Base-by-base conservation (phyloP, 768 basidiomycete species). In the Lactarius tabidus region DNA sequence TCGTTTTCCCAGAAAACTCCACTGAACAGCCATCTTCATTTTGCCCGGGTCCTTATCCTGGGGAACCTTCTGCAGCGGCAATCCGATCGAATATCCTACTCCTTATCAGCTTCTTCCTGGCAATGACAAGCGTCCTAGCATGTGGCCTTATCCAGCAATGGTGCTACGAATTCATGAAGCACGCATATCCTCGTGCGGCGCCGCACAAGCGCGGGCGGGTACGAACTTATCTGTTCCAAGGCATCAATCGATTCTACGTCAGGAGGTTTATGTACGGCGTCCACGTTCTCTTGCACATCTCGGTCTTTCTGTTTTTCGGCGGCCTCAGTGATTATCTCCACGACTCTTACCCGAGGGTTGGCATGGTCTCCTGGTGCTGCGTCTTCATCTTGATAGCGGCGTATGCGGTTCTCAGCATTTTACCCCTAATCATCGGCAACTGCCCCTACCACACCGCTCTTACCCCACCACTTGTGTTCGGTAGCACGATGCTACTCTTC, bases 121-220 rank as follows among this genome's bases (percentile, higher is more conserved):
- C 31, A 26, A 36, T 67, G 6, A 52, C 41, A 35, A 68, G 61
- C 41, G 66, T 52, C 4, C 43, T 69, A 2, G 54, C 43, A 29
- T 62, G 53, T 1, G 54, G 51, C 1, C 43, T 67, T 12, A 45
- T 69, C 9, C 68, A 69, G 7, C 63, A 69, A 48, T 69, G 67
- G 67, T 57, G 60, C 29, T 29, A 54, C 2, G 59, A 59, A 23
- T 65, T 52, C 45, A 17, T 64, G 18, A 39, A 29, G 33, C 28
- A 14, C 8, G 43, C 59, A 45, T 43, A 41, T 2, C 59, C 54
- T 28, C 28, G 45, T 23, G 59, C 10, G 14, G 55, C 58, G 3
- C 64, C 54, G 18, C 64, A 65, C 7, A 29, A 57, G 29, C 55
- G 64, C 15, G 67, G 64, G 2, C 64, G 59, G 7, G 36, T 65